These are phyloP conservation scores for Talaromyces nanjingensis DNA, from an alignment of 495 filamentous ascomycete genomes.

Conservation along the genomic window DNA sequence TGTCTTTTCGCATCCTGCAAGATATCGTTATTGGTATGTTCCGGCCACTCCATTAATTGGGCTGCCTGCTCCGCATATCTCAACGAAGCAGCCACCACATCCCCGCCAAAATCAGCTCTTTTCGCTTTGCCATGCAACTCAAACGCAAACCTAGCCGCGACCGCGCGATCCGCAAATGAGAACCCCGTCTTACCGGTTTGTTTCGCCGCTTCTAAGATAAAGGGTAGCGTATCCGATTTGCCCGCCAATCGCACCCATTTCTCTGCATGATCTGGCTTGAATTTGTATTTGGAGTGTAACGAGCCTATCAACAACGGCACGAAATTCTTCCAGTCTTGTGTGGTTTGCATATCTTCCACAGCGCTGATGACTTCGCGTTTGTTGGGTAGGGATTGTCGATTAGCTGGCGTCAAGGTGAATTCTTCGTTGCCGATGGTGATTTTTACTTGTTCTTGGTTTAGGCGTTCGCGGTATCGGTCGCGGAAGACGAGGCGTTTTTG, in stretches of 20 bases:
- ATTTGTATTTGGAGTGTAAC: constrained; percentile 27
- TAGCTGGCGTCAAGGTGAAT: constrained; percentile 45
- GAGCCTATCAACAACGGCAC: constrained; percentile 51
- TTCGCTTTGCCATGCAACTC: constrained; percentile 43
- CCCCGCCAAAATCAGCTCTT: constrained; percentile 32
- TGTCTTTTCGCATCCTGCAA: constrained; percentile 25
- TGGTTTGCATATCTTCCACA: constrained; percentile 43
- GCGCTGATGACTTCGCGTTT: constrained; percentile 24
- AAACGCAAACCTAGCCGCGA: constrained; percentile 43
- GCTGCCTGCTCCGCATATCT: constrained; percentile 41
- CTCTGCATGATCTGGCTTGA: constrained; percentile 22
- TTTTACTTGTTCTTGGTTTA: constrained; percentile 52
- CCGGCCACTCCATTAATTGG: constrained; percentile 42
- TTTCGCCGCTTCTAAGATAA: constrained; percentile 49
- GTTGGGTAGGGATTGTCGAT: constrained; percentile 29
- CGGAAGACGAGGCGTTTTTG: constrained; percentile 52
- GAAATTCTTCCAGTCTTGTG: constrained; percentile 56
- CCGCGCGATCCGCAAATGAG: constrained; percentile 29
- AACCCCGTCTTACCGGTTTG: constrained; percentile 42
- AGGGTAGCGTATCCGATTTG: constrained; percentile 28
- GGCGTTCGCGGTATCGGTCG: constrained; percentile 37
- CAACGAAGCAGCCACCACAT: constrained; percentile 26
- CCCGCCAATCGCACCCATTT: constrained; percentile 37
- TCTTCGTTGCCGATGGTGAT: constrained; percentile 52
- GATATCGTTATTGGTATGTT: constrained; percentile 23